Percentiles rank a stretch among this genome's conserved stretches.
These are phyloP conservation scores for Debaryomycetaceae sp. DNA, from an alignment of 1,139 yeast species.

Conservation along the genomic window DNA sequence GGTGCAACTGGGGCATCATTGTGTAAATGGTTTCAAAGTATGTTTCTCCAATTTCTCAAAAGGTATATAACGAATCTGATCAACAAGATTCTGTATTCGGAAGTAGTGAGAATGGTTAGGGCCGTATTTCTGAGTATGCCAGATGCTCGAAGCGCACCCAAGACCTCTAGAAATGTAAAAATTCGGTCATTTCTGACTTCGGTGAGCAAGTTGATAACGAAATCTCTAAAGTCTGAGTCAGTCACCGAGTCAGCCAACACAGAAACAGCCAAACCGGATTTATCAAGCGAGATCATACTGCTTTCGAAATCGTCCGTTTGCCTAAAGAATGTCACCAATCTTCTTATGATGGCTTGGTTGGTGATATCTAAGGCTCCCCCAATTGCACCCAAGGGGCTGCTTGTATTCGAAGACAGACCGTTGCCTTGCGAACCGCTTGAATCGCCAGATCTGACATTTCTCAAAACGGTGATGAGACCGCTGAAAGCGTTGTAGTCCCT, in stretches of 20 bases:
- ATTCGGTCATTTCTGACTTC: constrained; percentile 15
- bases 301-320: constrained; percentile 16
- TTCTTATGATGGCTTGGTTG: constrained; percentile 1
- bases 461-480: constrained; percentile 17
- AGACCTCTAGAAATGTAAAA: constrained; percentile 13
- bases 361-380: neutral
- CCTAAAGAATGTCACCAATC: constrained; percentile 9
- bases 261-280: constrained; percentile 28
- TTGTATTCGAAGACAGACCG: constrained; percentile 3
- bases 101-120: neutral
- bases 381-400: neutral
- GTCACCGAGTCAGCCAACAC: constrained; percentile 17
- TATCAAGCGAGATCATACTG: constrained; percentile 22
- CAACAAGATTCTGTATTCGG: neutral
- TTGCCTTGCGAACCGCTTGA: constrained; percentile 8
- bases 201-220: constrained; percentile 17
- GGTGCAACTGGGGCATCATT: no score
- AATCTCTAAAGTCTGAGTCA: constrained; percentile 18
- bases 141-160: constrained; percentile 11
- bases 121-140: neutral
- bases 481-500: constrained; percentile 19
- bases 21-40: neutral
- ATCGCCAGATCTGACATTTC: constrained; percentile 11
- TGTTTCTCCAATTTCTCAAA: neutral
- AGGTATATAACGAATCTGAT: neutral